Evolutionary conservation across 352 stramenopile genomes (phyloP).

Genomic region (Phytophthora sansomeana): DNA sequence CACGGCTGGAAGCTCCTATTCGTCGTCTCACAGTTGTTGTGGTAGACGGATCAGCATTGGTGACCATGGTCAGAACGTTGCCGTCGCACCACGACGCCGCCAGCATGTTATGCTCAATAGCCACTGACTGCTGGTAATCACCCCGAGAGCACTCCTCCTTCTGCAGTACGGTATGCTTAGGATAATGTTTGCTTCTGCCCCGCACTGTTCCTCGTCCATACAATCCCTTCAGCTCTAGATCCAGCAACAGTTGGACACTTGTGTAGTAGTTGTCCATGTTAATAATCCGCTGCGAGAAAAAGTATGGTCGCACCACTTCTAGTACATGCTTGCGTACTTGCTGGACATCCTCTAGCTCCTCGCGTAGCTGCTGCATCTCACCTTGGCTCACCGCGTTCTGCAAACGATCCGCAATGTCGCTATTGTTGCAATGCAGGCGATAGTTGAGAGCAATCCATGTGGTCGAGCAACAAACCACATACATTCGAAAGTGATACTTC

Average conservation of each 20-base stretch:
- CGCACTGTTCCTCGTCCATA: no score
- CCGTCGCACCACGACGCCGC: conserved; percentile 11
- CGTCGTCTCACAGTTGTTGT: neutral
- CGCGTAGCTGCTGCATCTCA: neutral
- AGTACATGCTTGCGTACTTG: conserved; percentile 12
- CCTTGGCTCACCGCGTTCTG: conserved; percentile 3
- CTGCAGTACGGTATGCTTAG: no score
- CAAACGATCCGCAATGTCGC: conserved; percentile 24
- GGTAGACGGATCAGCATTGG: conserved; percentile 12
- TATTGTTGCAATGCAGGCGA: conserved; percentile 28
- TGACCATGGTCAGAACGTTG: neutral
- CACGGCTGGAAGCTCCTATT: neutral
- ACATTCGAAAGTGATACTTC: conserved; percentile 44
- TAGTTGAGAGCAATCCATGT: conserved; percentile 36
- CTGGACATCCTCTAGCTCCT: conserved; percentile 4
- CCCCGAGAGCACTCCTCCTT: neutral
- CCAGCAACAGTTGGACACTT: neutral
- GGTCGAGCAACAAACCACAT: conserved; percentile 34
- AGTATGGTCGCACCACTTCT: conserved; percentile 1
- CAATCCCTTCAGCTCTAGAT: neutral
- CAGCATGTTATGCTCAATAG: neutral
- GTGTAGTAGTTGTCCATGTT: neutral
- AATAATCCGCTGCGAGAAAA: no score
- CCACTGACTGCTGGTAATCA: neutral
- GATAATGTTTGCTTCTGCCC: no score